Evolutionary conservation across 331 rosid species (phyloP), one percentile per base, ranked within the genome.

Genomic region (Saraca asoca): DNA sequence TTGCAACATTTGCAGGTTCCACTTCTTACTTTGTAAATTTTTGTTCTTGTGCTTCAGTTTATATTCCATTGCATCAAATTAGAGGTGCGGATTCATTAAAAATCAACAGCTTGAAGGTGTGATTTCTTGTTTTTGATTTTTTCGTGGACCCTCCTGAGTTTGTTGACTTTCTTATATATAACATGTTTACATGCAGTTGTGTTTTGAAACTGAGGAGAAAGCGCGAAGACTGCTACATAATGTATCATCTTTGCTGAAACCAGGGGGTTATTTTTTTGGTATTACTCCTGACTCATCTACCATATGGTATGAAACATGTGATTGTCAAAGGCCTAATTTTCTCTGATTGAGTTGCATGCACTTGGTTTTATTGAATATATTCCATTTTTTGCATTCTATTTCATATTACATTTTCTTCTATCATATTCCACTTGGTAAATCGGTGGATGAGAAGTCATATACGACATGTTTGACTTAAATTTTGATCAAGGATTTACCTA

Each of bases 211-310:
- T 2, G 98, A 94, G 69, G 97, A 94, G 82, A 88, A 82, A 81
- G 98, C 97, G 57, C 73, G 75, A 73, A 86, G 81, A 64, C 96
- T 94, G 52, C 79, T 94, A 41, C 89, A 81, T 20, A 94, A 94
- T 29, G 97, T 90, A 61, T 88, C 98, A 24, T 75, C 84, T 19
- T 80, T 94, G 80, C 80, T 94, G 81, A 94, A 94, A 68, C 96
- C 98, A 0, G 97, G 98, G 83, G 98, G 98, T 77, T 94, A 90
- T 73, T 90, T 94, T 94, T 85, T 93, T 2, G 98, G 98, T 78
- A 90, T 93, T 84, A 90, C 97, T 81, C 91, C 98, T 53, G 98
- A 93, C 91, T 93, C 97, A 61, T 90, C 97, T 84, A 90, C 96
- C 66, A 90, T 93, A 93, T 90, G 98, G 98, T 93, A 86, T 69